Conservation (phyloP, 805 yeast genomes). For the Candida railenensis region DNA sequence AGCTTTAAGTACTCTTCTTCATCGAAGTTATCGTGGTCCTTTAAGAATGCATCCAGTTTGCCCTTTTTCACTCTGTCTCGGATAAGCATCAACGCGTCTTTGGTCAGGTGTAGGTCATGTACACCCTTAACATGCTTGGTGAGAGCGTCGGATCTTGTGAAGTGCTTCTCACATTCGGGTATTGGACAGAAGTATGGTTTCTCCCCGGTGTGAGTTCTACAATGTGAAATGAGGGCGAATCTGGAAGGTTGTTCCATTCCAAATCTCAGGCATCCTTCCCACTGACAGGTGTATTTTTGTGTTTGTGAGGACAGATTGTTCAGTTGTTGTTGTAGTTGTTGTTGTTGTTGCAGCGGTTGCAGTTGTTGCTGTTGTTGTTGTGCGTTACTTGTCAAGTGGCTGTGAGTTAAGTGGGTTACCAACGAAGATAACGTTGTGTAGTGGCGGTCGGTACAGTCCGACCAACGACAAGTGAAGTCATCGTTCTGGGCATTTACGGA, state of each 20-base stretch:
- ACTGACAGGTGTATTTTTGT: slow-evolving; percentile 50
- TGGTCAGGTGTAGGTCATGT: slow-evolving; percentile 50
- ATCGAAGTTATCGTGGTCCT: slow-evolving; percentile 9
- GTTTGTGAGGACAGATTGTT: slow-evolving; percentile 14
- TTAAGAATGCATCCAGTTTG: slow-evolving; percentile 21
- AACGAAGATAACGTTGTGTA: slow-evolving; percentile 22
- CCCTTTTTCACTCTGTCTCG: slow-evolving; percentile 30
- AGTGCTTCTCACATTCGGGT: slow-evolving; percentile 64
- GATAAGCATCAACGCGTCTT: slow-evolving; percentile 30
- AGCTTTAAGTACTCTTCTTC: slow-evolving; percentile 28
- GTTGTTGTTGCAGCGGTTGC: too few species aligned
- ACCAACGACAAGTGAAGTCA: slow-evolving; percentile 31
- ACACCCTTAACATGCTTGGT: slow-evolving; percentile 61
- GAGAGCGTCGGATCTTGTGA: slow-evolving; percentile 60
- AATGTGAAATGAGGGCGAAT: slow-evolving; percentile 60
- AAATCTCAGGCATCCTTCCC: slow-evolving; percentile 57
- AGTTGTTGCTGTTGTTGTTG: neutral
- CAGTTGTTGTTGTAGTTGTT: too few species aligned
- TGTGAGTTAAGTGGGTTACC: slow-evolving; percentile 30
- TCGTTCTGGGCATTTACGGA: neutral
- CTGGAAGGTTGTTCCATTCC: slow-evolving; percentile 54
- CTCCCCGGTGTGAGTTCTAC: slow-evolving; percentile 66
- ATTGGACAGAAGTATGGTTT: slow-evolving; percentile 63
- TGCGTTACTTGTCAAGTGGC: slow-evolving; percentile 24
- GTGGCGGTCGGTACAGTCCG: slow-evolving; percentile 20